These are phyloP conservation scores for Trapa incisa DNA, from an alignment of 345 rosid species.

Conservation along the genomic window DNA sequence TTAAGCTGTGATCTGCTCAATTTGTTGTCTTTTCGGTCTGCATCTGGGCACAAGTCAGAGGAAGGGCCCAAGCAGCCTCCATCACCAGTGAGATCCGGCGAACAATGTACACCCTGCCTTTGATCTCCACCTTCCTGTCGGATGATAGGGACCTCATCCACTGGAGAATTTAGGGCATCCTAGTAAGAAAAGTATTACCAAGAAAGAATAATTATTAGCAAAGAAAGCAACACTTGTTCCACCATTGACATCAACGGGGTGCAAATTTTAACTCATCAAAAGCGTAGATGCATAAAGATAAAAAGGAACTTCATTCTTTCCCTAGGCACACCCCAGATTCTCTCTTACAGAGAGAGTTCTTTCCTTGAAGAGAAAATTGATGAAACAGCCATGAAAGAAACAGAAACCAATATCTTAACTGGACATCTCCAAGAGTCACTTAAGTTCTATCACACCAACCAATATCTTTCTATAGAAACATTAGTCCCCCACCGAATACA, in stretches of 20 bases:
- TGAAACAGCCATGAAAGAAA: background rate
- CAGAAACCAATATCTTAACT: no score
- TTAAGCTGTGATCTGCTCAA: constrained; percentile 59
- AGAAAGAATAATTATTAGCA: background rate
- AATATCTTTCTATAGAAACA: background rate
- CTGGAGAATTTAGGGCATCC: constrained; percentile 25
- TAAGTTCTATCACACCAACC: background rate
- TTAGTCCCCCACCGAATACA: background rate
- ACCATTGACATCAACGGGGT: background rate
- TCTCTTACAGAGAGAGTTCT: no score
- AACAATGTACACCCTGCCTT: constrained; percentile 3
- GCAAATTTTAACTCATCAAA: no score
- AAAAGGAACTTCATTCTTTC: no score
- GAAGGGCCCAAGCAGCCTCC: constrained; percentile 15
- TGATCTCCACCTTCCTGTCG: constrained; percentile 15
- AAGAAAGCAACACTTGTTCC: background rate
- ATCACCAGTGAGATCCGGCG: constrained; percentile 8
- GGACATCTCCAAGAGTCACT: background rate
- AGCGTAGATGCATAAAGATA: no score
- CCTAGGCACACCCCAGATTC: no score
- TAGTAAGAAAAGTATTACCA: constrained; percentile 1
- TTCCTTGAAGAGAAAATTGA: background rate
- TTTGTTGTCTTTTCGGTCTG: constrained; percentile 27
- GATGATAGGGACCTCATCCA: constrained; percentile 16
- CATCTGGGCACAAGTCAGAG: constrained; percentile 21